Conservation (phyloP, 1,284 basidiomycete genomes). For the Cryptococcus floricola region DNA sequence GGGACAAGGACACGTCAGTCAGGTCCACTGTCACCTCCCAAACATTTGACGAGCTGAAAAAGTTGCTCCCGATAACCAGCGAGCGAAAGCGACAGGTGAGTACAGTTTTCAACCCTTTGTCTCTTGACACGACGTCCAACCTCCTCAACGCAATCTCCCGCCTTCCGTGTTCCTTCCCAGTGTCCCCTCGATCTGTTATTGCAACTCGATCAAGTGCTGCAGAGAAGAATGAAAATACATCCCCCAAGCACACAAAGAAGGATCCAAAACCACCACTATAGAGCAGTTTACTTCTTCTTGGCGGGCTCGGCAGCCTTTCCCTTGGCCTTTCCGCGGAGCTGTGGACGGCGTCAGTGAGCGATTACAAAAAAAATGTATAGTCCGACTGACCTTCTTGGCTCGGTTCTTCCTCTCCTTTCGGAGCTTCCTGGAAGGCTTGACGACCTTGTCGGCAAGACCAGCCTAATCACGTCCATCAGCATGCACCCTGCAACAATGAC, state of each 20-base stretch:
- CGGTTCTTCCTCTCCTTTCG: conserved; percentile 99
- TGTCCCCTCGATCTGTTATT: too few species aligned
- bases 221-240: not conserved
- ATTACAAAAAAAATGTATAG: conserved; percentile 12
- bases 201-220: not conserved
- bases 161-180: too few species aligned
- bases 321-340: conserved; percentile 92
- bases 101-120: too few species aligned
- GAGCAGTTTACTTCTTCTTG: conserved; percentile 48
- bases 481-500: not conserved
- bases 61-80: too few species aligned
- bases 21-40: too few species aligned
- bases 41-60: too few species aligned
- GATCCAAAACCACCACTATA: not conserved
- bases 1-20: too few species aligned
- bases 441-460: conserved; percentile 77
- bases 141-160: too few species aligned
- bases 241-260: too few species aligned
- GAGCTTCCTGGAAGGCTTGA: conserved; percentile 92
- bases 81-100: too few species aligned
- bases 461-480: conserved; percentile 55
- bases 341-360: conserved; percentile 7
- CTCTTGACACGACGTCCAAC: too few species aligned
- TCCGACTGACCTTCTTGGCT: conserved; percentile 76
- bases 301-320: conserved; percentile 73